Evolutionary conservation across 352 stramenopile species (phyloP), one percentile per base, ranked within the genome.

Genomic region (Pythium coloratum): DNA sequence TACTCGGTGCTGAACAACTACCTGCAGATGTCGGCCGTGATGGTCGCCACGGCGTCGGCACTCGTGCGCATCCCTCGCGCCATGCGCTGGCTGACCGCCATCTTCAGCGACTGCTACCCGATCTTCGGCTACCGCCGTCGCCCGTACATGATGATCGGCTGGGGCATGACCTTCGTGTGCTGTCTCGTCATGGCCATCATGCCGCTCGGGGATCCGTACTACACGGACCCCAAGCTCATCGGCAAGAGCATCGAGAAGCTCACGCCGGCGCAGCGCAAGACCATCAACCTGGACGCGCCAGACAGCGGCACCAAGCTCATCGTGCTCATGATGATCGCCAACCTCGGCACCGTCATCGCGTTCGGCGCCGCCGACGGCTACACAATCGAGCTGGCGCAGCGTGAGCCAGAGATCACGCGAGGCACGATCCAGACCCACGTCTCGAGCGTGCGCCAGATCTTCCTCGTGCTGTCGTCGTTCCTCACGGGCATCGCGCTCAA

Each of bases 71-170:
- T 89, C 24, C 75, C 75, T 40, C 88, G 80, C 73, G 75, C 62
- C 0, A 80, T 86, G 64, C 88, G 87, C 56, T 72, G 84, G 14
- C 55, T 88, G 14, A 76, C 85, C 64, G 82, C 79, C 30, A 78
- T 89, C 33, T 55, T 89, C 59, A 57, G 32, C 44, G 59, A 65
- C 49, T 65, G 59, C 34, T 65, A 20, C 20, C 59, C 59, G 30
- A 6, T 81, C 67, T 56, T 49, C 46, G 59, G 59, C 26, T 65
- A 58, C 46, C 59, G 49, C 59, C 59, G 59, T 26, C 59, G 34
- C 62, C 75, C 76, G 18, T 89, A 87, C 63, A 83, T 89, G 63
- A 69, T 78, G 12, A 58, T 85, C 55, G 82, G 82, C 34, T 78
- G 71, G 69, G 6, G 12, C 18, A 20, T 77, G 4, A 70, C 46